Conservation (phyloP, 129 eudicot species). For the Helichrysum umbraculigerum region DNA sequence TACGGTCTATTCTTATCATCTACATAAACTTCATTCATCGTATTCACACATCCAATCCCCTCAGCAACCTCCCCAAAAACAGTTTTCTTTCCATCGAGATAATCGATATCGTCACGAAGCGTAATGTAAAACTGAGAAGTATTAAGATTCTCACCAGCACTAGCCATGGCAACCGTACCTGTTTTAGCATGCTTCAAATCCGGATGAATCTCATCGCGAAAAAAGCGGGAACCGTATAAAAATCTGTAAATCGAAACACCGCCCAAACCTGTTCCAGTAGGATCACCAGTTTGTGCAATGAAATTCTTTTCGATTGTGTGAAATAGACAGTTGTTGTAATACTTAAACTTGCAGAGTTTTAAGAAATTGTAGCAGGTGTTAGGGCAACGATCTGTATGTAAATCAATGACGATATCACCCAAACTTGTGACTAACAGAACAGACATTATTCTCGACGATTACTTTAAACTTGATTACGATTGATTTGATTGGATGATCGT, state of each 20-base stretch:
- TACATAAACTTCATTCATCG: slow-evolving; percentile 86
- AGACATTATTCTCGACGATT: slow-evolving; percentile 44
- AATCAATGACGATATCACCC: slow-evolving; percentile 80
- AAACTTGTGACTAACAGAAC: slow-evolving; percentile 85
- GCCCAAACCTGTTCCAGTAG: slow-evolving; percentile 72
- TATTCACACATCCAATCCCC: slow-evolving; percentile 73
- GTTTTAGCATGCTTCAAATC: slow-evolving; percentile 84
- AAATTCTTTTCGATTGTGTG: slow-evolving; percentile 89
- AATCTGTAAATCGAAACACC: slow-evolving; percentile 82
- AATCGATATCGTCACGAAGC: slow-evolving; percentile 88
- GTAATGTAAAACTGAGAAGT: slow-evolving; percentile 98
- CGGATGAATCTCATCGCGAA: slow-evolving; percentile 77
- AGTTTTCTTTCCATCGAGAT: slow-evolving; percentile 92
- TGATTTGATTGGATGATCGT: no score
- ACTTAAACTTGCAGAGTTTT: slow-evolving; percentile 95
- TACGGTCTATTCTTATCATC: slow-evolving; percentile 81
- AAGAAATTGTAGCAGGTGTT: slow-evolving; percentile 85
- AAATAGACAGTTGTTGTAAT: slow-evolving; percentile 85
- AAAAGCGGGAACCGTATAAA: slow-evolving; percentile 93
- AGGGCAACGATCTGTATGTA: slow-evolving; percentile 82
- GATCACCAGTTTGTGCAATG: slow-evolving; percentile 88
- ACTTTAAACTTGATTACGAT: no score
- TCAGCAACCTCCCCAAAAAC: slow-evolving; percentile 95
- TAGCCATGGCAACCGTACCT: slow-evolving; percentile 94
- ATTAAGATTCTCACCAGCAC: slow-evolving; percentile 91